Evolutionary conservation across 441 rosid species (phyloP), one percentile per base, ranked within the genome.

Genomic region (Eruca vesicaria): DNA sequence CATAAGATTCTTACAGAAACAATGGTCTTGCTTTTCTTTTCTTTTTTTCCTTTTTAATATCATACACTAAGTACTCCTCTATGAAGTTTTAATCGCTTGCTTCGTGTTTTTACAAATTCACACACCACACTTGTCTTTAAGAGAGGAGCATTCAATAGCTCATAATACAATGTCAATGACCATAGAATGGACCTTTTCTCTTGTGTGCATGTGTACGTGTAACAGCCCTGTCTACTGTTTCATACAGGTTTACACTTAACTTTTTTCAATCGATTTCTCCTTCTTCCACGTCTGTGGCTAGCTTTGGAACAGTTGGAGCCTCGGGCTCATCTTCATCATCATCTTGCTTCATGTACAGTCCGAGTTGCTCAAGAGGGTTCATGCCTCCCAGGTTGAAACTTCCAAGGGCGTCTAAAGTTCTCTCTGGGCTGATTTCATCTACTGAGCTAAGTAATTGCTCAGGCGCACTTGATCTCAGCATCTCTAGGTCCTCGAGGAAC

Each of bases 271-370:
- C 72, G 41, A 79, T 79, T 79, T 79, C 79, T 69, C 79, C 79
- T 79, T 79, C 79, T 74, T 79, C 82, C 18, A 79, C 79, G 63
- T 79, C 76, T 31, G 77, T 19, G 72, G 64, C 63, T 69, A 55
- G 31, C 69, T 57, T 19, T 77, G 79, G 7, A 83, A 87, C 38
- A 50, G 68, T 8, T 1, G 71, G 79, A 64, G 63, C 57, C 68
- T 92, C 98, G 3, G 81, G 78, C 45, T 91, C 97, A 59, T 95
- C 98, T 53, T 91, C 96, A 11, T 89, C 92, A 0, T 88, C 90
- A 26, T 89, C 95, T 28, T 79, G 76, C 80, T 86, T 89, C 88
- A 88, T 89, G 83, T 83, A 89, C 81, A 89, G 53, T 58, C 91
- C 93, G 9, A 89, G 86, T 73, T 84, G 93, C 74, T 89, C 93